Evolutionary conservation across 371 early-diverging fungal genomes (phyloP).

Genomic region (Catenaria anguillulae): DNA sequence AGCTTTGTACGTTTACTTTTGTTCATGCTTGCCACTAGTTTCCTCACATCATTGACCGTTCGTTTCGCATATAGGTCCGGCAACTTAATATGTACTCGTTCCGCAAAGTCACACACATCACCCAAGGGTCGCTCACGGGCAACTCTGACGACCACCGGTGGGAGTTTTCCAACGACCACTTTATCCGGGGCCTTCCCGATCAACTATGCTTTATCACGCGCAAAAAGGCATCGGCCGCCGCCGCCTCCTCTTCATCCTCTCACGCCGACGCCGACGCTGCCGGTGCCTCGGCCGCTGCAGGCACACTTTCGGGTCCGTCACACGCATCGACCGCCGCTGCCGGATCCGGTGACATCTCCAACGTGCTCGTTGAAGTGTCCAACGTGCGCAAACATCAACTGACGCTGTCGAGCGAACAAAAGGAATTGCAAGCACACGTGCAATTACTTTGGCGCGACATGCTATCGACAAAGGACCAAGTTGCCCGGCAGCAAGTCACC

Average conservation of each 20-base stretch:
- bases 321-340: no score
- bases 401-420: conserved; percentile 69
- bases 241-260: conserved; percentile 11
- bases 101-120: conserved; percentile 63
- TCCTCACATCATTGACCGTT: neutral
- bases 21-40: neutral
- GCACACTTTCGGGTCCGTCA: neutral
- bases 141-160: conserved; percentile 34
- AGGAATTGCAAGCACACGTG: conserved; percentile 72
- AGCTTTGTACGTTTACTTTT: conserved; percentile 53
- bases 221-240: conserved; percentile 40
- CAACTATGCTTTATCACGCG: conserved; percentile 70
- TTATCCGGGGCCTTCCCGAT: conserved; percentile 59
- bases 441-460: conserved; percentile 81
- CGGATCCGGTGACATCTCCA: conserved; percentile 18
- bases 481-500: conserved; percentile 72
- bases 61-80: neutral
- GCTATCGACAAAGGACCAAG: conserved; percentile 48
- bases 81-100: conserved; percentile 42
- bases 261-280: neutral
- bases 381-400: conserved; percentile 78
- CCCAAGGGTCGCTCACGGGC: conserved; percentile 45
- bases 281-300: neutral
- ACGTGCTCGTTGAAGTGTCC: conserved; percentile 49
- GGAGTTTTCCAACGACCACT: conserved; percentile 36